A percentile compares a stretch with the other conserved stretches of the same genome.
Conservation (phyloP, 352 stramenopile genomes). For the Blastocystis sp. region DNA sequence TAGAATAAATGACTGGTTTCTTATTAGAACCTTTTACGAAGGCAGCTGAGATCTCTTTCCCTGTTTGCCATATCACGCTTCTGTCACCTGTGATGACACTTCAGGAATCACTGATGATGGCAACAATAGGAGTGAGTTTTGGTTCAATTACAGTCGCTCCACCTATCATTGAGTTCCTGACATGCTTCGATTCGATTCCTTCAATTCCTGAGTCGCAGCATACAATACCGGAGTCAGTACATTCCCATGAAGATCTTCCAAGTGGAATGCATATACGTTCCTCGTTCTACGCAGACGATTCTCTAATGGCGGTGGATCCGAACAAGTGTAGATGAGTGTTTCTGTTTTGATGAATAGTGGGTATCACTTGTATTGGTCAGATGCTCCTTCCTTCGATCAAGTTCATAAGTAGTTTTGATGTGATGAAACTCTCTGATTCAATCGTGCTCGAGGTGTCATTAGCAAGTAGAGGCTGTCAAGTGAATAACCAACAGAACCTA, state of each 20-base stretch:
- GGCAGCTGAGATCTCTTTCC: not conserved
- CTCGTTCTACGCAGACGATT: constrained; percentile 16
- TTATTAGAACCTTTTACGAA: not conserved
- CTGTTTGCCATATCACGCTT: not conserved
- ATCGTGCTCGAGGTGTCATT: not conserved
- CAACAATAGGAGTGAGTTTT: not conserved
- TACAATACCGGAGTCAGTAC: not conserved
- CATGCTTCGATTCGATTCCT: not conserved
- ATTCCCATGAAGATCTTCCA: not conserved
- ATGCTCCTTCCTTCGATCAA: not conserved
- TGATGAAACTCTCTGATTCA: not conserved
- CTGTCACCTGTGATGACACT: not conserved
- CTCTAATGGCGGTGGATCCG: not conserved
- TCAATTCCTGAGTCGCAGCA: not conserved
- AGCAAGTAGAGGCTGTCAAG: not conserved
- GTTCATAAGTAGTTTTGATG: constrained; percentile 3
- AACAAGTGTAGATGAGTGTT: not conserved
- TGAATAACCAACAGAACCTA: not conserved
- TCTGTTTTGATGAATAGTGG: not conserved
- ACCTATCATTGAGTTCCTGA: not conserved
- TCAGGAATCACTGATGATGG: not conserved
- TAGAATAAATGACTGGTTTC: not conserved
- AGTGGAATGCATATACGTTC: not conserved
- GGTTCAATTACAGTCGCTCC: not conserved
- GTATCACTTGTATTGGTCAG: not conserved